Conservation (phyloP, 352 stramenopile genomes). For the Peronospora belbahrii region DNA sequence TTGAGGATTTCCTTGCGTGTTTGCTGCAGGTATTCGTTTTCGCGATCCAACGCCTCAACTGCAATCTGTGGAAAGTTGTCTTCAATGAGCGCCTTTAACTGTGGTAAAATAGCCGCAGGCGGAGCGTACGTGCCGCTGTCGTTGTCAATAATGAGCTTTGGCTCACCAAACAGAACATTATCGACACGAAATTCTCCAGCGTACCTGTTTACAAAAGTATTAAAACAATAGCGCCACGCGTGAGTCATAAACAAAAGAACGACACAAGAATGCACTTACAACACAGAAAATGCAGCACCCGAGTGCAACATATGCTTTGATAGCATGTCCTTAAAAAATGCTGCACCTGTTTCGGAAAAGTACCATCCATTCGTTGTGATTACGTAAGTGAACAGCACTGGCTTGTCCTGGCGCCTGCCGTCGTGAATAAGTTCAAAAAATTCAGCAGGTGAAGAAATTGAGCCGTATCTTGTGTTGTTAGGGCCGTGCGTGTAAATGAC, state of each 20-base stretch:
- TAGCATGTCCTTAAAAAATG: constrained; percentile 41
- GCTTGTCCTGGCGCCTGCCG: constrained; percentile 23
- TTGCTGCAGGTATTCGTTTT: constrained; percentile 15
- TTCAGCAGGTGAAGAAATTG: constrained; percentile 18
- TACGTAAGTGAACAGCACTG: constrained; percentile 35
- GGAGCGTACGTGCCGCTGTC: constrained; percentile 38
- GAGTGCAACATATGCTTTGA: constrained; percentile 43
- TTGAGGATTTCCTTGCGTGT: constrained; percentile 29
- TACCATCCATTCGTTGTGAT: constrained; percentile 38
- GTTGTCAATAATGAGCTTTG: constrained; percentile 35
- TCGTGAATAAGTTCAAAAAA: constrained; percentile 35
- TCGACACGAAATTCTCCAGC: constrained; percentile 32
- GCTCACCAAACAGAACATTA: constrained; percentile 18
- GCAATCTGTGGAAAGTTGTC: constrained; percentile 31
- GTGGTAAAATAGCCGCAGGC: constrained; percentile 23
- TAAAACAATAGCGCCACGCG: background rate
- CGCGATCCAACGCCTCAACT: constrained; percentile 25
- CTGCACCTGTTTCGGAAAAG: constrained; percentile 34
- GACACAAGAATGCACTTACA: constrained; percentile 10
- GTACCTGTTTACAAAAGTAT: constrained; percentile 19
- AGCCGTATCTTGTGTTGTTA: constrained; percentile 23
- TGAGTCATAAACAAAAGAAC: background rate
- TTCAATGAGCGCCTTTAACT: constrained; percentile 28
- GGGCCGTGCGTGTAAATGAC: constrained; percentile 31
- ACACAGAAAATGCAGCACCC: constrained; percentile 26